Conservation (phyloP, 73 alveolate genomes). For the Effrenium voratum region DNA sequence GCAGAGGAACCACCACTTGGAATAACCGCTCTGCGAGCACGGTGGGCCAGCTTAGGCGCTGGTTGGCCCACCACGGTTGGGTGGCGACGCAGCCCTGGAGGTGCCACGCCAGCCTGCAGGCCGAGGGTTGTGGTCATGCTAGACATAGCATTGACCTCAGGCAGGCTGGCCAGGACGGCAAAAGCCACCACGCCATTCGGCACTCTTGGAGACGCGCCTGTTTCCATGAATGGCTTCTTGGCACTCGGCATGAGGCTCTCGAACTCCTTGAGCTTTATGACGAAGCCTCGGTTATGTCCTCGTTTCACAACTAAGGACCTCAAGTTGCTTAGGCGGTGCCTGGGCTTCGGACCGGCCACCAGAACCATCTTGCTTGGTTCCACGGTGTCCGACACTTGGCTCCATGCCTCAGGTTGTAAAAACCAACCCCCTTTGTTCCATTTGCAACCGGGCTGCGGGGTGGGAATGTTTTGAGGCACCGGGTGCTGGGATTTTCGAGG, state of each 20-base stretch:
- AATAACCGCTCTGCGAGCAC: neutral
- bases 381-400: neutral
- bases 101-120: neutral
- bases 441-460: neutral
- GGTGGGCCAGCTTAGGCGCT: neutral
- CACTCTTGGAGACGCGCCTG: neutral
- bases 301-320: neutral
- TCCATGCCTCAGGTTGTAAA: neutral
- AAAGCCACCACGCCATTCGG: neutral
- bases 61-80: neutral
- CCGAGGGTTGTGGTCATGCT: neutral
- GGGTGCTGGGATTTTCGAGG: neutral
- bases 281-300: neutral
- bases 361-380: neutral
- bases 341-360: neutral
- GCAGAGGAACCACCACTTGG: neutral
- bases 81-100: neutral
- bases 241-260: neutral
- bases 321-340: neutral
- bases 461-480: neutral
- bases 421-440: neutral
- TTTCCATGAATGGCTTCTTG: neutral
- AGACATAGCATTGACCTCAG: neutral
- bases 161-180: neutral
- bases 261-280: neutral